Conservation (phyloP, 345 rosid genomes). For the Pugionium dolabratum region DNA sequence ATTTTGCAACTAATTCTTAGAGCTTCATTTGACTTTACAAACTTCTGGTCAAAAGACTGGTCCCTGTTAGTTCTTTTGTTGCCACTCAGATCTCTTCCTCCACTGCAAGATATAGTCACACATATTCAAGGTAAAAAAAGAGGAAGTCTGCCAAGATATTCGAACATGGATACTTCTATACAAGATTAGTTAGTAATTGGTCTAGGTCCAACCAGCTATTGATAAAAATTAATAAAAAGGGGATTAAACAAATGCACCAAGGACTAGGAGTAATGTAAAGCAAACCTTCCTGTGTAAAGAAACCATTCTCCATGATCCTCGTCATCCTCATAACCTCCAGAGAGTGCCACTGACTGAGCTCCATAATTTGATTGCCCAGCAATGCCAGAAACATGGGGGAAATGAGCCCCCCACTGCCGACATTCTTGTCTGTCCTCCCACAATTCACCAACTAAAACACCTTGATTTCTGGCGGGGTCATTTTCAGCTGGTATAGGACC, state of each 20-base stretch:
- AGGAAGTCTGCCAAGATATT: background rate
- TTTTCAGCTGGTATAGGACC: conserved; percentile 78
- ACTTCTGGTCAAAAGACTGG: conserved; percentile 74
- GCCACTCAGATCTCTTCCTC: conserved; percentile 80
- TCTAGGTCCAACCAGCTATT: background rate
- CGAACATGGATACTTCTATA: background rate
- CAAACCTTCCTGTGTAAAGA: conserved; percentile 38
- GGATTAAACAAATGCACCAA: conserved; percentile 7
- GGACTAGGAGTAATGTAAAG: background rate
- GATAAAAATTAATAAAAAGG: too few species aligned
- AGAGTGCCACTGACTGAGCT: conserved; percentile 75
- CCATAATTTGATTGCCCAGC: conserved; percentile 72
- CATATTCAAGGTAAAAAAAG: background rate
- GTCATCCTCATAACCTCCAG: conserved; percentile 78
- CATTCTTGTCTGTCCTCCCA: conserved; percentile 76
- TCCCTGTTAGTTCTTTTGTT: conserved; percentile 68
- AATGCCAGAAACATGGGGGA: conserved; percentile 70
- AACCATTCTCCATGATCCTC: conserved; percentile 75
- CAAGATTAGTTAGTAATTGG: background rate
- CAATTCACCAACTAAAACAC: conserved; percentile 66
- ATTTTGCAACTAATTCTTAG: conserved; percentile 65
- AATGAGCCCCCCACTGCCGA: conserved; percentile 77
- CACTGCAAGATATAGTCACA: conserved; percentile 47
- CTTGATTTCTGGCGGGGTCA: conserved; percentile 65
- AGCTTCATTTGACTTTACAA: conserved; percentile 59